Evolutionary conservation across 306 rosid genomes (phyloP).

Genomic region (Nissolia schottii): DNA sequence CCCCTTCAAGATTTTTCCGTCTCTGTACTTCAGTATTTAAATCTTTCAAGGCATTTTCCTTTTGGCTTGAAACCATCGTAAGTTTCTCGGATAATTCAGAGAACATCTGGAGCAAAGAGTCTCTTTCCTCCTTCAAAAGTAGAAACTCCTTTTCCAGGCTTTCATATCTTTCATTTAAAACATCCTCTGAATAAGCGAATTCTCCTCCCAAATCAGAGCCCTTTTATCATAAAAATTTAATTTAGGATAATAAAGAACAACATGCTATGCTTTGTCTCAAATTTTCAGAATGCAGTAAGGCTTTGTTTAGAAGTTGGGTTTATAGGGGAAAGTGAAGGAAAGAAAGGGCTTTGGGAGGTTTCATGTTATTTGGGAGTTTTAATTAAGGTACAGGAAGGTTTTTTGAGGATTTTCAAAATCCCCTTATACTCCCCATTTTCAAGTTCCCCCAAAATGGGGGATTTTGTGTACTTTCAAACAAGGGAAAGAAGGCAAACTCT

Average conservation of each 20-base stretch:
- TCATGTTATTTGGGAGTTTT: no score
- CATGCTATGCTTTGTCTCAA: conserved; percentile 22
- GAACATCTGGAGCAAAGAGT: conserved; percentile 46
- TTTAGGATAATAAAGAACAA: conserved; percentile 36
- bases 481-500: no score
- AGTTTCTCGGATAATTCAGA: conserved; percentile 57
- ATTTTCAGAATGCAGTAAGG: conserved; percentile 25
- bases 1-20: conserved; percentile 74
- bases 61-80: conserved; percentile 44
- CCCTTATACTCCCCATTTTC: no score
- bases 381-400: no score
- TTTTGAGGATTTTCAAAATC: no score
- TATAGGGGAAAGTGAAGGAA: no score
- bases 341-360: no score
- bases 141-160: conserved; percentile 57
- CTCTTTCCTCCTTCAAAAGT: conserved; percentile 59
- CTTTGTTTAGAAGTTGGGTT: no score
- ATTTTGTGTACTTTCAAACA: no score
- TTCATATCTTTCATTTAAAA: conserved; percentile 52
- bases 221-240: conserved; percentile 66
- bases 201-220: conserved; percentile 59
- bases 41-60: conserved; percentile 63
- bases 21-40: conserved; percentile 54
- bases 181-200: conserved; percentile 48
- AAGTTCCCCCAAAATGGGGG: no score